Base-by-base conservation (phyloP, 2,329 filamentous ascomycete genomes). In the Beauveria rudraprayagi region DNA sequence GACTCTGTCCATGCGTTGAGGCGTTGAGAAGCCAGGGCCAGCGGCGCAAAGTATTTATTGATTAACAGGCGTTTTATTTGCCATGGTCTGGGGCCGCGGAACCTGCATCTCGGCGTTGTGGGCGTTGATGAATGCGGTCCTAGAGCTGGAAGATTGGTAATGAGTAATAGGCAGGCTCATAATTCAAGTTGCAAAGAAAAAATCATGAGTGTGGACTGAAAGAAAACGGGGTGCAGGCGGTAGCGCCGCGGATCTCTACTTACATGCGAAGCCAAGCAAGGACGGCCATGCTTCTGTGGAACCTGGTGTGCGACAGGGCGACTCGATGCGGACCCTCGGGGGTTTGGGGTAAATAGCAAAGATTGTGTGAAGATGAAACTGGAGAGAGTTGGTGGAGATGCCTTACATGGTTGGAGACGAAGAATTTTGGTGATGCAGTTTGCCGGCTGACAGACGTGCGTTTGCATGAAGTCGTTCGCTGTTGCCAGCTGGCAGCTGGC, bases 261-360 rank as follows among this genome's bases (percentile, higher is more conserved):
- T 37, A 48, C 46, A 34, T 17, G 57, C 26, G 16, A 53, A 54
- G 56, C 56, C 48, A 60, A 60, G 57, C 57, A 53, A 40, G 28
- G 26, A 51, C n/a, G 37, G 37, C 43, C 37, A 53, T 52, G 48
- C 34, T 44, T 58, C 56, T 51, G 56, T 51, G 55, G 56, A 51
- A 58, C 41, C 44, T 22, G 30, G 54, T 40, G 30, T 40, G 54
- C 44, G 55, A 19, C 28, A 28, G 14, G 30, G 44, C 53, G 19
- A 52, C 40, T 46, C 48, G 48, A 46, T 40, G 40, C 40, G 40
- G 46, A 19, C 34, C 37, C 14, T 46, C 43, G 28, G 30, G 28
- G n/a, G 34, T 37, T 37, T 37, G 14, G 34, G 11, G 34, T 5
- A 37, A 16, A 37, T 16, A 16, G 56, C 22, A 37, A 28, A 37